A percentile compares a stretch with the other conserved stretches of the same genome.
These are phyloP conservation scores for Pleurotus ostreatus DNA, from an alignment of 768 basidiomycete species.

Conservation along the genomic window DNA sequence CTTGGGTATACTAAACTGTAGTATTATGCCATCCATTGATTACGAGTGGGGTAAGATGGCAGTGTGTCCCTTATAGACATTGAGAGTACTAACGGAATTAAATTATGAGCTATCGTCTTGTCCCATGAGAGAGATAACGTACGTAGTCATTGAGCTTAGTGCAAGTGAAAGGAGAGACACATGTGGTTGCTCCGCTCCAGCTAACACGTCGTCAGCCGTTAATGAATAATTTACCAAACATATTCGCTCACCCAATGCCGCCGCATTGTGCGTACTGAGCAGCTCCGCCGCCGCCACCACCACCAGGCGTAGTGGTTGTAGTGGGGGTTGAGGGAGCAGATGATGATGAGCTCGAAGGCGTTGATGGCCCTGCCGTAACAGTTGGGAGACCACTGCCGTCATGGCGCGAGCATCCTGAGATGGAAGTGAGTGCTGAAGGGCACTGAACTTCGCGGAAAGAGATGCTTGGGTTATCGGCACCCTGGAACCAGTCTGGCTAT, in stretches of 20 bases:
- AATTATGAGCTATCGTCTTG: background rate
- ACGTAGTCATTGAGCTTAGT: constrained; percentile 2
- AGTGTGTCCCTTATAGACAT: background rate
- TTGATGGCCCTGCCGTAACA: background rate
- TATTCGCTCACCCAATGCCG: background rate
- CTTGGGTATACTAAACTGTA: no score
- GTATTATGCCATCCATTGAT: no score
- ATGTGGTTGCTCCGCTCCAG: background rate
- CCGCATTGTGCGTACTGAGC: constrained; percentile 1
- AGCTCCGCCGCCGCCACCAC: background rate
- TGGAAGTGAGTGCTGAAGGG: background rate
- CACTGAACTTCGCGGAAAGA: constrained; percentile 3
- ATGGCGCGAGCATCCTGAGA: constrained; percentile 6
- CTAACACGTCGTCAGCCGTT: background rate
- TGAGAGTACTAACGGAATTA: background rate
- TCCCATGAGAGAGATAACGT: background rate
- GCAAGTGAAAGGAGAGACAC: background rate
- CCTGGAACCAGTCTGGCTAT: constrained; percentile 5
- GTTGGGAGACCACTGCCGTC: background rate
- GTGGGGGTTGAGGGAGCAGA: background rate
- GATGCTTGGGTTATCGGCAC: constrained; percentile 4
- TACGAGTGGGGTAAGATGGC: no score
- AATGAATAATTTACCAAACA: background rate
- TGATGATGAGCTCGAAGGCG: background rate
- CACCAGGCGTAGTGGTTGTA: background rate